Percentiles rank a stretch among this genome's conserved stretches.
These are phyloP conservation scores for Thelonectria olida DNA, from an alignment of 2,329 filamentous ascomycete genomes.

Conservation along the genomic window DNA sequence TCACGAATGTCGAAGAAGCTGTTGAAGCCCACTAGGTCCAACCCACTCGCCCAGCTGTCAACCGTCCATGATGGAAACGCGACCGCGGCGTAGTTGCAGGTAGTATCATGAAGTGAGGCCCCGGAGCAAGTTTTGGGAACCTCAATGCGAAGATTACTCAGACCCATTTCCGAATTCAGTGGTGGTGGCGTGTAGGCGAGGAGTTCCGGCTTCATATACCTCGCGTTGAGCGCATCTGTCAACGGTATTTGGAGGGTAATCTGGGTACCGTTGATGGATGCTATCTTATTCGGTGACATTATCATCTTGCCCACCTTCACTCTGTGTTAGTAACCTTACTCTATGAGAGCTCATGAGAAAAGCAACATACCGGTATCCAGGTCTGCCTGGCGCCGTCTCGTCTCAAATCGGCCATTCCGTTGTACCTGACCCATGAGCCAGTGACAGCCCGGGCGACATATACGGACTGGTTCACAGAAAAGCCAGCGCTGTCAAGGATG, in stretches of 20 bases:
- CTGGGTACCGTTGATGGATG: constrained; percentile 19
- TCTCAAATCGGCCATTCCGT: constrained; percentile 27
- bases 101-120: not conserved
- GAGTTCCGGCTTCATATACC: constrained; percentile 23
- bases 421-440: constrained; percentile 23
- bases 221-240: constrained; percentile 26
- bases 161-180: constrained; percentile 25
- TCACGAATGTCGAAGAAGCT: constrained; percentile 23
- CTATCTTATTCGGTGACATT: constrained; percentile 23
- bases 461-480: constrained; percentile 21
- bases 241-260: constrained; percentile 30
- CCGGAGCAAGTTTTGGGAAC: constrained; percentile 25
- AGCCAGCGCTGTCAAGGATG: not conserved
- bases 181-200: constrained; percentile 23
- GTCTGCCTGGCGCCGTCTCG: constrained; percentile 24
- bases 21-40: constrained; percentile 33
- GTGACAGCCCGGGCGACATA: constrained; percentile 25
- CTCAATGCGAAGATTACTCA: constrained; percentile 21
- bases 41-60: constrained; percentile 29
- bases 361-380: constrained; percentile 27
- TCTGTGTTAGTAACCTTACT: not conserved
- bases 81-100: constrained; percentile 27
- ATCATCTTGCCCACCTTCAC: constrained; percentile 17
- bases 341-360: fast-evolving
- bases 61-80: constrained; percentile 32